Evolutionary conservation across 148 eudicot genomes (phyloP).

Genomic region (Silene uniflora): DNA sequence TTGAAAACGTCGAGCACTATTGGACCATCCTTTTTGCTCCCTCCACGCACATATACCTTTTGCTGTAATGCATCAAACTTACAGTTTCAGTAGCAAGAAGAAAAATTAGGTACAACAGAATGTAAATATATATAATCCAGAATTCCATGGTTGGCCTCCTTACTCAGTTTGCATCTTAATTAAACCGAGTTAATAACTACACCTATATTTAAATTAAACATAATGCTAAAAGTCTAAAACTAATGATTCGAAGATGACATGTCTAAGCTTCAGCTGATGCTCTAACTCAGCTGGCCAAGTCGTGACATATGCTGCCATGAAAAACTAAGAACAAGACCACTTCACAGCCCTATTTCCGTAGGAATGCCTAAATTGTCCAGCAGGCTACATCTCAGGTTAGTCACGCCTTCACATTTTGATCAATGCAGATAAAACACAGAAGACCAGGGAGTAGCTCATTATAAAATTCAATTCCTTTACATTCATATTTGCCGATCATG

Average conservation of each 20-base stretch:
- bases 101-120: background rate
- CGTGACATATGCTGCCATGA: no score
- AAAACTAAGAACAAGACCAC: background rate
- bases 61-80: slow-evolving; percentile 33
- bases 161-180: no score
- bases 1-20: slow-evolving; percentile 62
- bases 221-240: background rate
- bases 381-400: background rate
- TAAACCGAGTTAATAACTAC: no score
- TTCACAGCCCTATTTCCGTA: background rate
- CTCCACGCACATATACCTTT: slow-evolving; percentile 59
- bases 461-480: background rate
- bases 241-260: no score
- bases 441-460: no score
- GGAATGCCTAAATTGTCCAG: background rate
- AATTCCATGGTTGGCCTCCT: background rate
- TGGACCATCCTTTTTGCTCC: slow-evolving; percentile 43
- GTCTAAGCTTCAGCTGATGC: no score
- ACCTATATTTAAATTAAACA: no score
- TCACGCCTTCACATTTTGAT: no score
- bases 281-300: no score
- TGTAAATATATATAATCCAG: no score
- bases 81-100: background rate
- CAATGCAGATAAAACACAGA: background rate
- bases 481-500: no score